These are phyloP conservation scores for Brettanomyces naardenensis DNA, from an alignment of 805 yeast genomes.

Conservation along the genomic window DNA sequence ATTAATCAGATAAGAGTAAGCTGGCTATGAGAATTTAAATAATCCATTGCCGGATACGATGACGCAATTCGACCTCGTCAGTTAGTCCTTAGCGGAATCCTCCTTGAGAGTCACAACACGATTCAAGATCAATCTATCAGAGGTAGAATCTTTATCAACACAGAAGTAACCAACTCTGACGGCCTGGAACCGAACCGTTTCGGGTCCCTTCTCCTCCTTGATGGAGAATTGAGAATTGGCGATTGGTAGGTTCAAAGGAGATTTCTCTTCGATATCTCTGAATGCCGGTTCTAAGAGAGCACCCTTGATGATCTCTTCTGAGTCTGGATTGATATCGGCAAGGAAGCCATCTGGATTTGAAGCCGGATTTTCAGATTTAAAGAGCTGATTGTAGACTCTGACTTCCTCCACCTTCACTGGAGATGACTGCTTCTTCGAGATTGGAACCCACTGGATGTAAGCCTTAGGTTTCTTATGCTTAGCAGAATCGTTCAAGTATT, in stretches of 20 bases:
- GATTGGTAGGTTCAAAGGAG: constrained; percentile 66
- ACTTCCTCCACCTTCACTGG: constrained; percentile 67
- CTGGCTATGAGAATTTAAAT: too few species aligned
- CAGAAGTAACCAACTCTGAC: constrained; percentile 95
- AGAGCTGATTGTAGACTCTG: constrained; percentile 80
- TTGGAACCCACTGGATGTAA: constrained; percentile 94
- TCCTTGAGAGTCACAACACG: constrained; percentile 92
- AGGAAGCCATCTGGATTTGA: constrained; percentile 84
- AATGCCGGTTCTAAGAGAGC: constrained; percentile 80
- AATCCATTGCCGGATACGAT: too few species aligned
- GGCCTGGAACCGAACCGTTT: constrained; percentile 96
- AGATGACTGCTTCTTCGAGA: constrained; percentile 47
- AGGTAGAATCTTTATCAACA: constrained; percentile 68
- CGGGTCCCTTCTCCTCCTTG: constrained; percentile 61
- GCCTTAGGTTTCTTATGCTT: constrained; percentile 81
- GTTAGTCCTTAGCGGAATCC: constrained; percentile 43
- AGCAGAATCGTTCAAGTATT: constrained; percentile 59
- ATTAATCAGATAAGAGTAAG: too few species aligned
- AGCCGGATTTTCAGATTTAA: constrained; percentile 85
- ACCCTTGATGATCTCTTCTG: constrained; percentile 56
- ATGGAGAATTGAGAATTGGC: constrained; percentile 60
- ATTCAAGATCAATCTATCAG: constrained; percentile 63
- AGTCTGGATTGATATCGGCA: constrained; percentile 71
- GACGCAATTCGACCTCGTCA: too few species aligned
- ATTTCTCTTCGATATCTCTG: constrained; percentile 51